phyloP scores from a whole-genome alignment of 352 stramenopile genomes.

The Globisporangium spiculum region DNA sequence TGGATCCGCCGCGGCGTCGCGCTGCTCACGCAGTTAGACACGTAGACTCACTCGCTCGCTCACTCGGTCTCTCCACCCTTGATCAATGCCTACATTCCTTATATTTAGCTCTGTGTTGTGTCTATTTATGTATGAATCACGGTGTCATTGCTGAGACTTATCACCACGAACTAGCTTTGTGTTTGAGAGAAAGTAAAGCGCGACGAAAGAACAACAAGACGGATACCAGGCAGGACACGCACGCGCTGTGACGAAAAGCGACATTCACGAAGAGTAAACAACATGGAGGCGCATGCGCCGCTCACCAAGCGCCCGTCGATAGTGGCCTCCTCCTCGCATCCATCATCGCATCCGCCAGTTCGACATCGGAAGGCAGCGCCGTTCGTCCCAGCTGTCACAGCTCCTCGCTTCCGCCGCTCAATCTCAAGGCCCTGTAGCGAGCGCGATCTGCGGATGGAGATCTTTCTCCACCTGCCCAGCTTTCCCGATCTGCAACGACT shows the following conservation, averaged over 20 bases:
- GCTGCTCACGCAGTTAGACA: slow-evolving; percentile 93
- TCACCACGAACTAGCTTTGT: background rate
- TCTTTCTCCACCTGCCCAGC: slow-evolving; percentile 46
- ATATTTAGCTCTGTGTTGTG: background rate
- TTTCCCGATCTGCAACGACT: slow-evolving; percentile 32
- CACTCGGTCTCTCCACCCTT: background rate
- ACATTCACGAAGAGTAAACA: background rate
- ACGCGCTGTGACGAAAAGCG: background rate
- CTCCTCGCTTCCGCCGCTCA: slow-evolving; percentile 15
- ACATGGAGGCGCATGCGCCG: background rate
- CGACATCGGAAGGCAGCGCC: slow-evolving; percentile 6
- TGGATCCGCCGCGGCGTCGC: slow-evolving; percentile 94
- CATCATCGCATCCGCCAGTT: background rate
- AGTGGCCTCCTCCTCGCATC: background rate
- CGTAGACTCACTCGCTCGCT: slow-evolving; percentile 22
- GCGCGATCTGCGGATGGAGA: slow-evolving; percentile 41
- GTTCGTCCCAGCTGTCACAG: background rate
- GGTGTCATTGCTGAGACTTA: background rate
- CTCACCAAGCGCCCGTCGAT: slow-evolving; percentile 3
- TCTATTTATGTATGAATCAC: background rate
- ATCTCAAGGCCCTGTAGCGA: slow-evolving; percentile 19
- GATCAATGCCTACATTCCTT: background rate
- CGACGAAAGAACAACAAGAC: background rate
- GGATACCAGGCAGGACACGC: background rate
- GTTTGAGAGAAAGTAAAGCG: background rate